Conservation (phyloP, 2,329 filamentous ascomycete genomes). For the Pleurostoma richardsiae region DNA sequence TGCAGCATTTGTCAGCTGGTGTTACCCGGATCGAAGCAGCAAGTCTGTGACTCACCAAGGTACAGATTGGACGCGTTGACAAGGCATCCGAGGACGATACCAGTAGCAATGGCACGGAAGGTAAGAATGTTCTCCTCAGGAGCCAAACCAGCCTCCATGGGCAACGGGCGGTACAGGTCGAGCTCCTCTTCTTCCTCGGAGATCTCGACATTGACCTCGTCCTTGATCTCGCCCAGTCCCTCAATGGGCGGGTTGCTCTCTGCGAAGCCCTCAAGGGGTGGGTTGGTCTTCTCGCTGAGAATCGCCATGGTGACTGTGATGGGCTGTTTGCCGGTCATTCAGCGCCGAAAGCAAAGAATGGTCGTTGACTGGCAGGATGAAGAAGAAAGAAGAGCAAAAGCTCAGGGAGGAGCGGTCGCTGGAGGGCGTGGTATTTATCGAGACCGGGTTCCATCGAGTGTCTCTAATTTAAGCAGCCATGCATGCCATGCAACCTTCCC, state of each 20-base stretch:
- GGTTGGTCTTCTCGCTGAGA: not conserved
- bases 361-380: too few species aligned
- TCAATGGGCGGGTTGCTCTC: slow-evolving; percentile 16
- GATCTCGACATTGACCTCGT: slow-evolving; percentile 17
- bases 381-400: too few species aligned
- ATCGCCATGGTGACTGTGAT: not conserved
- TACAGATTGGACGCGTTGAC: slow-evolving; percentile 56
- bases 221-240: slow-evolving; percentile 11
- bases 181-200: slow-evolving; percentile 22
- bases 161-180: slow-evolving; percentile 33
- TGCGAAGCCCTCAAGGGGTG: slow-evolving; percentile 14
- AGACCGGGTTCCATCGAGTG: too few species aligned
- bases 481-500: too few species aligned
- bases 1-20: slow-evolving; percentile 10
- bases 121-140: slow-evolving; percentile 39
- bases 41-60: slow-evolving; percentile 36
- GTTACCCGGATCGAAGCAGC: not conserved
- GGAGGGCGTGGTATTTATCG: too few species aligned
- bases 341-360: too few species aligned
- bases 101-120: slow-evolving; percentile 44
- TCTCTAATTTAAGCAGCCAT: too few species aligned
- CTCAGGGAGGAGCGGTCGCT: too few species aligned
- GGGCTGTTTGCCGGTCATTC: too few species aligned
- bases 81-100: slow-evolving; percentile 45
- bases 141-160: slow-evolving; percentile 25